A percentile compares a stretch with the other conserved stretches of the same genome.
phyloP scores from a whole-genome alignment of 768 basidiomycete species.

The Russula lepida region DNA sequence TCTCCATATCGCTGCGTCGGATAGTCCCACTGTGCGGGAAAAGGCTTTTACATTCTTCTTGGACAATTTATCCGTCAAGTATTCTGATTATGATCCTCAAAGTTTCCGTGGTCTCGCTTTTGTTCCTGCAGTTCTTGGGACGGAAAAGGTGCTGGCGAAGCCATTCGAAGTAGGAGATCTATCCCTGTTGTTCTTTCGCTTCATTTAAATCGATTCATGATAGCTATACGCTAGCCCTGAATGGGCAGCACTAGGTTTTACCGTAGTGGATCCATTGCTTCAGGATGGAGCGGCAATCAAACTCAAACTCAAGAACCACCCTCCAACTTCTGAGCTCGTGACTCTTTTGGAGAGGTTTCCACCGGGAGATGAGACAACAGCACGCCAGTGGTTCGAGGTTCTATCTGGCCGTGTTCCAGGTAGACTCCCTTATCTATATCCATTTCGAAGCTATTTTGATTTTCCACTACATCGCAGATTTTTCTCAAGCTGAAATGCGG shows the following conservation, averaged over 20 bases:
- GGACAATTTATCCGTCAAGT: slow-evolving; percentile 58
- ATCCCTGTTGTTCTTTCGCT: background rate
- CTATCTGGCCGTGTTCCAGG: slow-evolving; percentile 56
- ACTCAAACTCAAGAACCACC: slow-evolving; percentile 62
- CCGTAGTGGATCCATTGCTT: slow-evolving; percentile 48
- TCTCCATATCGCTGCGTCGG: slow-evolving; percentile 58
- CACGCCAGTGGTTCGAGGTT: slow-evolving; percentile 58
- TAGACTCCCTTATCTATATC: slow-evolving; percentile 26
- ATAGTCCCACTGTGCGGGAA: slow-evolving; percentile 41
- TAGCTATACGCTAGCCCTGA: slow-evolving; percentile 65
- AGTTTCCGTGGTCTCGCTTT: slow-evolving; percentile 56
- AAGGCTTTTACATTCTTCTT: slow-evolving; percentile 76
- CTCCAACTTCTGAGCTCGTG: slow-evolving; percentile 53
- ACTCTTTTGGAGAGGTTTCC: slow-evolving; percentile 50
- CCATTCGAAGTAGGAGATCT: slow-evolving; percentile 50
- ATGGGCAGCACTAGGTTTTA: slow-evolving; percentile 69
- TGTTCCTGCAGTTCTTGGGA: slow-evolving; percentile 61
- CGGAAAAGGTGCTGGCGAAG: slow-evolving; percentile 47
- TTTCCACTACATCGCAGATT: slow-evolving; percentile 36
- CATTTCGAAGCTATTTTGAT: background rate
- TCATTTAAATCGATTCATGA: background rate
- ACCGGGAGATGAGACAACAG: slow-evolving; percentile 45
- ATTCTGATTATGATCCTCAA: slow-evolving; percentile 48
- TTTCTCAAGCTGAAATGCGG: slow-evolving; percentile 46
- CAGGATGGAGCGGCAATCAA: slow-evolving; percentile 48